A percentile compares a stretch with the other conserved stretches of the same genome.
Evolutionary conservation across 345 rosid species (phyloP).

Genomic region (Linum trigynum): DNA sequence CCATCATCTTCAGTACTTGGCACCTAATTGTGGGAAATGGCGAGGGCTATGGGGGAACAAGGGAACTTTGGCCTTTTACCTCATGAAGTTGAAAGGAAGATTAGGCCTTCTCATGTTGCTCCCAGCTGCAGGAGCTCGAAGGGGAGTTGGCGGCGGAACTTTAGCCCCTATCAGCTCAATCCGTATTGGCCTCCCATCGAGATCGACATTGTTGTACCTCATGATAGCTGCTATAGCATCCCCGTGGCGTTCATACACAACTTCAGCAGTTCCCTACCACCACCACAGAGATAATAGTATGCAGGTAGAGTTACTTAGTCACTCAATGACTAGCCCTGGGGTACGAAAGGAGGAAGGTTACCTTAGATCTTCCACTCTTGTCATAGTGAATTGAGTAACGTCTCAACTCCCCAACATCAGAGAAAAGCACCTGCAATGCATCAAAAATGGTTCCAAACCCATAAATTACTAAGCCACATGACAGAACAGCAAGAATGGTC

Average conservation of each 20-base stretch:
- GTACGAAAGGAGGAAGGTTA: neutral
- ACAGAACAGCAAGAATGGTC: neutral
- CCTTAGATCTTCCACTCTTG: constrained; percentile 27
- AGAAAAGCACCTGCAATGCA: constrained; percentile 19
- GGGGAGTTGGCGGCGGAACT: neutral
- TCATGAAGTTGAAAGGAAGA: neutral
- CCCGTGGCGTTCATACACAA: constrained; percentile 11
- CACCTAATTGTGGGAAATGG: neutral
- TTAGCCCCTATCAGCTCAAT: constrained; percentile 1
- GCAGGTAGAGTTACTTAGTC: neutral
- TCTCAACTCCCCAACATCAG: constrained; percentile 15
- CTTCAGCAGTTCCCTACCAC: constrained; percentile 21
- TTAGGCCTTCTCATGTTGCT: neutral
- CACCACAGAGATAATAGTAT: neutral
- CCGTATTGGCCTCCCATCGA: neutral
- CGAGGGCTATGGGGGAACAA: neutral
- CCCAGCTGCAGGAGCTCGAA: neutral
- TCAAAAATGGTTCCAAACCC: neutral
- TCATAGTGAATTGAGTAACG: constrained; percentile 15
- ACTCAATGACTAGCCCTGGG: neutral
- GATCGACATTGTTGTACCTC: constrained; percentile 1
- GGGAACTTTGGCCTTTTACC: neutral
- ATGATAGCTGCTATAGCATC: constrained; percentile 13
- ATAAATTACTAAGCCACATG: too few relatives aligned
- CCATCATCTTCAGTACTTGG: too few relatives aligned